A percentile compares a stretch with the other conserved stretches of the same genome.
Evolutionary conservation across 2,329 filamentous ascomycete genomes (phyloP).

Genomic region (Biscogniauxia sp.): DNA sequence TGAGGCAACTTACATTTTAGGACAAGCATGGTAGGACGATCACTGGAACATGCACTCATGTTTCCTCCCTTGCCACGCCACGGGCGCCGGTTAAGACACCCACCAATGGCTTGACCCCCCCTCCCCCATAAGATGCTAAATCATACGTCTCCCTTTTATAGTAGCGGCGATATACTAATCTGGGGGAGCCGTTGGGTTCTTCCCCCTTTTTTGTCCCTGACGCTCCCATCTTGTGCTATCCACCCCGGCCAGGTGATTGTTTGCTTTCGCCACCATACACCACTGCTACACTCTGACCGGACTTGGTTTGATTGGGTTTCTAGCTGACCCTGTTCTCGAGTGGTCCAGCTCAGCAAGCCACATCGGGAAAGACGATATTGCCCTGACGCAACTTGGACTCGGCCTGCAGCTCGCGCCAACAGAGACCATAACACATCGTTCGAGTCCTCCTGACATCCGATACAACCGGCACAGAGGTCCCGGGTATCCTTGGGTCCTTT

Average conservation of each 20-base stretch:
- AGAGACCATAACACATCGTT: conserved; percentile 27
- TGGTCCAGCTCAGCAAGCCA: conserved; percentile 32
- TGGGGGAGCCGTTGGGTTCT: not conserved
- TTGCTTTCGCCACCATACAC: not conserved
- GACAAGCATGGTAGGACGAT: conserved; percentile 32
- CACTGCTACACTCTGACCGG: not conserved
- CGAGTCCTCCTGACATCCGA: conserved; percentile 23
- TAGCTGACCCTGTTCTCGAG: conserved; percentile 14
- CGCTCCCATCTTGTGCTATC: not conserved
- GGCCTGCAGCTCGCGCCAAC: conserved; percentile 28
- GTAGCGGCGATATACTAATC: not conserved
- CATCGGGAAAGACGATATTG: conserved; percentile 28
- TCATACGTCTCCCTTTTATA: not conserved
- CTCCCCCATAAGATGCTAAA: not conserved
- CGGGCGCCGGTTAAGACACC: conserved; percentile 12
- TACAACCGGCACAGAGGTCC: conserved; percentile 19
- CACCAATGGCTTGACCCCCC: not conserved
- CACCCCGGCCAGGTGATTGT: not conserved
- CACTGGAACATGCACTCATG: conserved; percentile 33
- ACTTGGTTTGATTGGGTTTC: conserved; percentile 24
- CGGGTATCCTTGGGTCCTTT: conserved; percentile 14
- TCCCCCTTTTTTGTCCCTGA: not conserved
- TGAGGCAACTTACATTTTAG: conserved; percentile 27
- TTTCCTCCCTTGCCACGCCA: conserved; percentile 28
- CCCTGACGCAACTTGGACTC: conserved; percentile 18